These are phyloP conservation scores for Fusarium cyanostomum DNA, from an alignment of 2,329 filamentous ascomycete genomes.

Conservation along the genomic window DNA sequence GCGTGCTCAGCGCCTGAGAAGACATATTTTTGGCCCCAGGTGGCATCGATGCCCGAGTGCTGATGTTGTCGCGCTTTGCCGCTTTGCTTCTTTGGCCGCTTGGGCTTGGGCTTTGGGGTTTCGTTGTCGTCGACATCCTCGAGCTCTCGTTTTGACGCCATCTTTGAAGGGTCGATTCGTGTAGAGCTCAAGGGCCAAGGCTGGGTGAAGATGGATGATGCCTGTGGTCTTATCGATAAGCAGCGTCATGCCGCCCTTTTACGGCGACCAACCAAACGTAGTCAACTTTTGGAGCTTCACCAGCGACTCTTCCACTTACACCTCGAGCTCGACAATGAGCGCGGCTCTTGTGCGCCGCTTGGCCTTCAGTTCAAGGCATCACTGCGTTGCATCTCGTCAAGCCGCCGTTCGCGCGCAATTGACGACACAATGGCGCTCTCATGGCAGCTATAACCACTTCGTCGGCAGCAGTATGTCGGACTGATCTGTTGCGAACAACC, in stretches of 20 bases:
- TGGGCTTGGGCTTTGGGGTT: slow-evolving; percentile 38
- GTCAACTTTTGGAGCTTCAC: slow-evolving; percentile 6
- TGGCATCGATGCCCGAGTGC: slow-evolving; percentile 64
- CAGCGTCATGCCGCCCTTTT: slow-evolving; percentile 27
- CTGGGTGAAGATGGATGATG: slow-evolving; percentile 8
- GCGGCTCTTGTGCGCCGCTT: slow-evolving; percentile 44
- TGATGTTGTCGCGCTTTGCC: slow-evolving; percentile 52
- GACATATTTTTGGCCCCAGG: slow-evolving; percentile 76
- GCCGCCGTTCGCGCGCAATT: slow-evolving; percentile 7
- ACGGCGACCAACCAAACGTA: slow-evolving; percentile 2
- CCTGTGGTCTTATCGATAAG: slow-evolving; percentile 37
- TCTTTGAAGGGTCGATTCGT: slow-evolving; percentile 26
- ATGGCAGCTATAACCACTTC: slow-evolving; percentile 51
- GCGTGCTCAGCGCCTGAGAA: slow-evolving; percentile 70
- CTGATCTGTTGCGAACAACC: slow-evolving; percentile 2
- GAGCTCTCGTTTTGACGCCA: slow-evolving; percentile 50
- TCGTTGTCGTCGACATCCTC: slow-evolving; percentile 46
- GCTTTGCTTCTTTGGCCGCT: slow-evolving; percentile 43
- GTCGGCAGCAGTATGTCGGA: slow-evolving; percentile 44
- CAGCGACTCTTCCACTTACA: neutral
- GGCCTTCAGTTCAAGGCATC: slow-evolving; percentile 6
- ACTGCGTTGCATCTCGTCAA: neutral
- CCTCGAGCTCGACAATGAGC: slow-evolving; percentile 43
- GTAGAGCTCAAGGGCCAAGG: slow-evolving; percentile 12
- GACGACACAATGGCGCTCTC: slow-evolving; percentile 39